Conservation (phyloP, 306 rosid genomes). For the Gleditsia sinensis region DNA sequence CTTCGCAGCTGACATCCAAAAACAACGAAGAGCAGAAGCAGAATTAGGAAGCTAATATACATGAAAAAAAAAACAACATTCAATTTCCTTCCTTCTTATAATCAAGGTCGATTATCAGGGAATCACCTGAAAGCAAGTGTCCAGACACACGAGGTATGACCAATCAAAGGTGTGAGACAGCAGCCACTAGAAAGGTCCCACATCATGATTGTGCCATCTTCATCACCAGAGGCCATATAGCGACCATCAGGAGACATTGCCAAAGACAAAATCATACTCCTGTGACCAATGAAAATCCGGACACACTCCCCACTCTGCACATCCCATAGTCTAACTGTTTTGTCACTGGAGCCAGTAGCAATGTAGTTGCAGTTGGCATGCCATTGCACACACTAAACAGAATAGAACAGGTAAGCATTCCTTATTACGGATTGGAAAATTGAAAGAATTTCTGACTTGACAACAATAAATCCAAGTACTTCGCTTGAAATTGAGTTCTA, state of each 20-base stretch:
- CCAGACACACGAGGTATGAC: slow-evolving; percentile 96
- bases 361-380: slow-evolving; percentile 99
- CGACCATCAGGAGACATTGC: slow-evolving; percentile 98
- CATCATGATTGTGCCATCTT: slow-evolving; percentile 96
- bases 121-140: slow-evolving; percentile 84
- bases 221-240: slow-evolving; percentile 94
- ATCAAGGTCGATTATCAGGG: not conserved
- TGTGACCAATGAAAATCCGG: slow-evolving; percentile 90
- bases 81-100: not conserved
- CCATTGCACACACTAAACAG: slow-evolving; percentile 89
- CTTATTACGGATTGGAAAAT: not conserved
- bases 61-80: not conserved
- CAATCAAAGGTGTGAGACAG: slow-evolving; percentile 79
- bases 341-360: slow-evolving; percentile 97
- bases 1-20: slow-evolving; percentile 72
- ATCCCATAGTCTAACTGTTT: slow-evolving; percentile 94
- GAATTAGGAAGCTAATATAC: not conserved
- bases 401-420: slow-evolving; percentile 21
- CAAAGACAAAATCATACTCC: slow-evolving; percentile 88
- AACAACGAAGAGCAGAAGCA: slow-evolving; percentile 17
- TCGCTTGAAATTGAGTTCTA: not conserved
- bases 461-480: not conserved
- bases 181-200: slow-evolving; percentile 97
- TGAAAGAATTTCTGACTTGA: no score
- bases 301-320: slow-evolving; percentile 97